Conservation (phyloP, 1,284 basidiomycete species). For the Ganoderma multipileum region DNA sequence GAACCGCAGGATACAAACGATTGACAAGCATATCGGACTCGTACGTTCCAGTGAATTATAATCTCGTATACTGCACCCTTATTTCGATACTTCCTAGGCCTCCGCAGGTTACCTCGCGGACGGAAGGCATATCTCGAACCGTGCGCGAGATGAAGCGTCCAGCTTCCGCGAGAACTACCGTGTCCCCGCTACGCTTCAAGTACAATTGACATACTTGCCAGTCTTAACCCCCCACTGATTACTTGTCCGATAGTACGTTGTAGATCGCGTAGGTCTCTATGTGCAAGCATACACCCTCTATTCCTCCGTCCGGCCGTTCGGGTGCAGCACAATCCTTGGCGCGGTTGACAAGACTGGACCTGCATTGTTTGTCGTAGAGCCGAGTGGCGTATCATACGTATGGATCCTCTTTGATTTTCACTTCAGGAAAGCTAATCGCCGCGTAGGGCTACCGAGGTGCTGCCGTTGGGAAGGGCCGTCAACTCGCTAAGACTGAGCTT, state of each 20-base stretch:
- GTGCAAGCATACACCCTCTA: constrained; percentile 98
- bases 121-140: constrained; percentile 87
- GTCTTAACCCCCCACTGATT: constrained; percentile 9
- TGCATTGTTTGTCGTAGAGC: constrained; percentile 91
- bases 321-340: constrained; percentile 91
- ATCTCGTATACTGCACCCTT: neutral
- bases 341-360: constrained; percentile 92
- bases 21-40: constrained; percentile 94
- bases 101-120: constrained; percentile 95
- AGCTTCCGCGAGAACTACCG: constrained; percentile 82
- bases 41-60: constrained; percentile 47
- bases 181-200: constrained; percentile 84
- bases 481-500: constrained; percentile 97
- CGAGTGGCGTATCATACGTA: constrained; percentile 92
- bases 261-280: constrained; percentile 88
- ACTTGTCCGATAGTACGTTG: constrained; percentile 64
- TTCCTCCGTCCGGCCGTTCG: constrained; percentile 97
- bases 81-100: constrained; percentile 58
- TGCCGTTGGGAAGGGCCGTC: constrained; percentile 95
- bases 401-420: neutral
- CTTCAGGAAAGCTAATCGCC: constrained; percentile 1
- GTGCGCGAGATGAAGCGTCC: constrained; percentile 86
- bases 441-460: constrained; percentile 89
- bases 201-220: constrained; percentile 42
- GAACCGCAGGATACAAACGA: constrained; percentile 92